Conservation (phyloP, 1,139 yeast species). For the Yamadazyma membranifaciens region DNA sequence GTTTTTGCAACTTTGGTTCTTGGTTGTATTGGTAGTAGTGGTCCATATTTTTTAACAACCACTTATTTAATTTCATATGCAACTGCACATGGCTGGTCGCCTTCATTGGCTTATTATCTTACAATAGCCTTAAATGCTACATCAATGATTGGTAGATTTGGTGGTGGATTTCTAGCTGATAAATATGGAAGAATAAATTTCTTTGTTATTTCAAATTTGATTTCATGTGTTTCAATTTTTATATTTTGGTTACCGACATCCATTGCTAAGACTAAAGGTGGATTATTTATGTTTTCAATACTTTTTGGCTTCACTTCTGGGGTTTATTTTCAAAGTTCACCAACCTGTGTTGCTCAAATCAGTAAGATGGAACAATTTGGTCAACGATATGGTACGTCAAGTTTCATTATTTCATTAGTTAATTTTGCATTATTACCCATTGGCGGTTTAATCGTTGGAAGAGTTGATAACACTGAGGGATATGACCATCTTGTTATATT, state of each 20-base stretch:
- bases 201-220: slow-evolving; percentile 20
- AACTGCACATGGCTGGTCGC: slow-evolving; percentile 23
- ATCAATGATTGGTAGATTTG: slow-evolving; percentile 29
- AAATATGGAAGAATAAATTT: slow-evolving; percentile 30
- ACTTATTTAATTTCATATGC: slow-evolving; percentile 31
- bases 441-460: slow-evolving; percentile 28
- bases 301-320: slow-evolving; percentile 32
- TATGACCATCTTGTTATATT: slow-evolving; percentile 26
- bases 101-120: slow-evolving; percentile 22
- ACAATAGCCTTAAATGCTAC: slow-evolving; percentile 28
- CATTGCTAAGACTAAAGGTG: slow-evolving; percentile 24
- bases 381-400: slow-evolving; percentile 25
- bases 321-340: slow-evolving; percentile 24
- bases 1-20: slow-evolving; percentile 21
- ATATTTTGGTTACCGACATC: slow-evolving; percentile 28
- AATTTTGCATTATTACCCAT: slow-evolving; percentile 25
- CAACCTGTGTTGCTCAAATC: slow-evolving; percentile 31
- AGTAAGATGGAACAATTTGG: slow-evolving; percentile 27
- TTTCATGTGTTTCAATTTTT: slow-evolving; percentile 22
- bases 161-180: slow-evolving; percentile 32
- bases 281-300: slow-evolving; percentile 28
- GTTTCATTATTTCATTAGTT: slow-evolving; percentile 24
- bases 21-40: slow-evolving; percentile 21
- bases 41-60: slow-evolving; percentile 21
- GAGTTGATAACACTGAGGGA: slow-evolving; percentile 14